Conservation (phyloP, 106 monocot genomes). For the Dactylorhiza incarnata region DNA sequence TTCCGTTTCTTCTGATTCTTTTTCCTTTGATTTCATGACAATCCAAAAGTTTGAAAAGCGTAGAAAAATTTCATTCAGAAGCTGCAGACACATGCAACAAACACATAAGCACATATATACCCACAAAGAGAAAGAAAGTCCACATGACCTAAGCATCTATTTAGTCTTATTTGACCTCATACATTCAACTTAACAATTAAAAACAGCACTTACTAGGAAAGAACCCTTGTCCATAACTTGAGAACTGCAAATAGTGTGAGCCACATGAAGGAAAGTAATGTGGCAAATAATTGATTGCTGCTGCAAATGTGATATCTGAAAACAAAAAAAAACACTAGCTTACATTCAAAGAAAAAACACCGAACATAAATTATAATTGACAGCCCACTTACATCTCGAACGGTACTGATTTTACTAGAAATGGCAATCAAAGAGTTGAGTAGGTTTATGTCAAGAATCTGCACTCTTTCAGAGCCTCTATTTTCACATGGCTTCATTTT, state of each 20-base stretch:
- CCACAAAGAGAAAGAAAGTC: background rate
- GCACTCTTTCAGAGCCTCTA: conserved; percentile 3
- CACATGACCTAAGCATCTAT: background rate
- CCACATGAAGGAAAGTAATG: conserved; percentile 31
- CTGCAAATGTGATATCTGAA: conserved; percentile 35
- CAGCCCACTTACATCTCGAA: conserved; percentile 15
- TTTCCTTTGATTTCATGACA: conserved; percentile 54
- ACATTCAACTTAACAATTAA: background rate
- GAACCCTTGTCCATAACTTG: conserved; percentile 38
- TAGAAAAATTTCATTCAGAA: conserved; percentile 51
- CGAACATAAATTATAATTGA: background rate
- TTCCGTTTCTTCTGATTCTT: conserved; percentile 42
- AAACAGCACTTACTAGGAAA: conserved; percentile 41
- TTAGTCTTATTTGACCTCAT: background rate
- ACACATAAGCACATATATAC: background rate
- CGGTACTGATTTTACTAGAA: conserved; percentile 24
- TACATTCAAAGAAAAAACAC: conserved; percentile 1
- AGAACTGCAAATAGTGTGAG: conserved; percentile 45
- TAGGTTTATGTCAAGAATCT: conserved; percentile 17
- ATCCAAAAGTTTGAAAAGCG: conserved; percentile 67
- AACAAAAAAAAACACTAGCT: background rate
- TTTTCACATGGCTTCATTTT: background rate
- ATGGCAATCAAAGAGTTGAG: conserved; percentile 49
- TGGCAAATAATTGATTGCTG: conserved; percentile 42
- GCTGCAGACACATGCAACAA: conserved; percentile 15